Conservation (phyloP, 2,329 filamentous ascomycete species). For the Podosphaera aphanis region DNA sequence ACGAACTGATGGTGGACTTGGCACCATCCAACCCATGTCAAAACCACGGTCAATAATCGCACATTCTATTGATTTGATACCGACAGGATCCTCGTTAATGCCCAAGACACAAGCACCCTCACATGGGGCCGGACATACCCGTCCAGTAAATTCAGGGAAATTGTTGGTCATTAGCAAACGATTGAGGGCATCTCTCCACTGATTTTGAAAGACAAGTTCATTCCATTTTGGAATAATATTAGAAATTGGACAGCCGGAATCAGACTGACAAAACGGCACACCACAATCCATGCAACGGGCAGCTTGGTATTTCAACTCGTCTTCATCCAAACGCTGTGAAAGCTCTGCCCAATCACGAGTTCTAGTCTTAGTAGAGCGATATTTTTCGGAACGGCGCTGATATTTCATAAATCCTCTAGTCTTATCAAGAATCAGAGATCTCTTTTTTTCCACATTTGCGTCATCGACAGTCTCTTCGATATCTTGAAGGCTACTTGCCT, state of each 20-base stretch:
- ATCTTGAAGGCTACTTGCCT: conserved; percentile 46
- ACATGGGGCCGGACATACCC: conserved; percentile 88
- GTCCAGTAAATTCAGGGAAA: conserved; percentile 93
- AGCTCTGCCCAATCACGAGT: conserved; percentile 89
- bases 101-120: conserved; percentile 90
- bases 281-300: conserved; percentile 97
- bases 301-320: conserved; percentile 89
- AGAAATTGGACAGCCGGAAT: conserved; percentile 82
- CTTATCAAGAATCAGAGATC: conserved; percentile 85
- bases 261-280: conserved; percentile 94
- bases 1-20: conserved; percentile 50
- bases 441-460: conserved; percentile 67
- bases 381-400: conserved; percentile 77
- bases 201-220: conserved; percentile 49
- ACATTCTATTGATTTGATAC: conserved; percentile 96
- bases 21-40: conserved; percentile 95
- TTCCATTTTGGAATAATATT: conserved; percentile 99
- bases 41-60: conserved; percentile 95
- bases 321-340: conserved; percentile 65
- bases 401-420: conserved; percentile 97
- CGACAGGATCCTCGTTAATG: conserved; percentile 90
- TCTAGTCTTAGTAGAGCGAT: conserved; percentile 60
- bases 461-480: conserved; percentile 84
- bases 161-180: conserved; percentile 91
- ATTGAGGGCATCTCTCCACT: conserved; percentile 84